phyloP scores from a whole-genome alignment of 257 asterid genomes.

The Ocimum tenuiflorum region DNA sequence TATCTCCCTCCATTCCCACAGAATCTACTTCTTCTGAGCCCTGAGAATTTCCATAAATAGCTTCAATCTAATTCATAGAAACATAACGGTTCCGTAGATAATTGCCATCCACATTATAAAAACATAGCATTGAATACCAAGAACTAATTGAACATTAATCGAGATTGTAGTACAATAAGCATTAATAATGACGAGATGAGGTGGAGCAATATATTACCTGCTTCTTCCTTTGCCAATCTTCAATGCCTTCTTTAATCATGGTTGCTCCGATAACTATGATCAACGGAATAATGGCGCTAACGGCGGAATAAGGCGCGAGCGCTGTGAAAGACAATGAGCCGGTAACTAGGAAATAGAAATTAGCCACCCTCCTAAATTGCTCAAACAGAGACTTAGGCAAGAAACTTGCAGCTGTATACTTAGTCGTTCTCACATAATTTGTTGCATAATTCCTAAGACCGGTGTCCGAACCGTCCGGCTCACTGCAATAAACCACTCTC shows the following conservation, averaged over 20 bases:
- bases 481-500: constrained; percentile 71
- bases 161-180: background rate
- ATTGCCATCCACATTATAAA: background rate
- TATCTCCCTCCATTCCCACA: too few relatives aligned
- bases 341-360: constrained; percentile 70
- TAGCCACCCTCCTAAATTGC: constrained; percentile 94
- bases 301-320: constrained; percentile 65
- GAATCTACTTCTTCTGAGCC: too few relatives aligned
- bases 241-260: constrained; percentile 79
- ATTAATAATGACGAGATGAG: background rate
- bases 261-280: constrained; percentile 64
- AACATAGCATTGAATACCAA: background rate
- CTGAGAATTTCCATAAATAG: too few relatives aligned
- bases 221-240: constrained; percentile 64
- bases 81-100: background rate
- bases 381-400: constrained; percentile 83
- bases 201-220: constrained; percentile 45
- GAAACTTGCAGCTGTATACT: constrained; percentile 75
- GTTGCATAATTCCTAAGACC: constrained; percentile 35
- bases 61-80: background rate
- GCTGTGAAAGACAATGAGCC: constrained; percentile 64
- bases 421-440: constrained; percentile 70
- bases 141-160: background rate
- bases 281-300: constrained; percentile 63
- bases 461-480: constrained; percentile 46